These are phyloP conservation scores for Argentina anserina DNA, from an alignment of 306 rosid genomes.

Conservation along the genomic window DNA sequence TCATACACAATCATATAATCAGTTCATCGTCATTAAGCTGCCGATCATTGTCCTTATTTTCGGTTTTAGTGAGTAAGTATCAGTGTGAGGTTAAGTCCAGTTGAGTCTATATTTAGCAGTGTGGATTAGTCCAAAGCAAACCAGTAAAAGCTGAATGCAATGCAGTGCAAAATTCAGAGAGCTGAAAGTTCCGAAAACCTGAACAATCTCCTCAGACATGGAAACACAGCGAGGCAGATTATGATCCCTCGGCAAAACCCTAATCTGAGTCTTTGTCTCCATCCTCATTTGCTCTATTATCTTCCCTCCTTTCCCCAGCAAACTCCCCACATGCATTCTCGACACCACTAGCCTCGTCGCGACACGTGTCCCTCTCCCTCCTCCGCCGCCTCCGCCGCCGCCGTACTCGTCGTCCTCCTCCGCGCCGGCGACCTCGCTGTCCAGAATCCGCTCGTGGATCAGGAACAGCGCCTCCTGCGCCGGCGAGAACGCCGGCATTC, in stretches of 20 bases:
- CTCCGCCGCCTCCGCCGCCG: constrained; percentile 31
- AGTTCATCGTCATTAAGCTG: constrained; percentile 1
- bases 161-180: constrained; percentile 37
- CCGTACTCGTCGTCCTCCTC: constrained; percentile 64
- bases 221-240: constrained; percentile 93
- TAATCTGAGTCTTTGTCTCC: constrained; percentile 96
- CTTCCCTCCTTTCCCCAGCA: constrained; percentile 98
- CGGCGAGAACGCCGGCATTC: constrained; percentile 92
- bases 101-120: constrained; percentile 23
- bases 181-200: constrained; percentile 52
- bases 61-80: neutral
- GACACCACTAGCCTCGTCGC: constrained; percentile 90
- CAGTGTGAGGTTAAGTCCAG: neutral
- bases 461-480: constrained; percentile 91
- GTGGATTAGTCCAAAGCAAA: constrained; percentile 6
- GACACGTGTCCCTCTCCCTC: constrained; percentile 50
- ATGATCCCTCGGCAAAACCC: constrained; percentile 93
- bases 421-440: constrained; percentile 63
- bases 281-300: constrained; percentile 98
- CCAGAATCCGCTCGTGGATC: constrained; percentile 87
- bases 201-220: constrained; percentile 97
- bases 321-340: constrained; percentile 93
- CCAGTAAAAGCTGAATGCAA: constrained; percentile 21
- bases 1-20: neutral
- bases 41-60: constrained; percentile 10